Evolutionary conservation across 2,329 filamentous ascomycete species (phyloP).

Genomic region (Neocucurbitaria cava): DNA sequence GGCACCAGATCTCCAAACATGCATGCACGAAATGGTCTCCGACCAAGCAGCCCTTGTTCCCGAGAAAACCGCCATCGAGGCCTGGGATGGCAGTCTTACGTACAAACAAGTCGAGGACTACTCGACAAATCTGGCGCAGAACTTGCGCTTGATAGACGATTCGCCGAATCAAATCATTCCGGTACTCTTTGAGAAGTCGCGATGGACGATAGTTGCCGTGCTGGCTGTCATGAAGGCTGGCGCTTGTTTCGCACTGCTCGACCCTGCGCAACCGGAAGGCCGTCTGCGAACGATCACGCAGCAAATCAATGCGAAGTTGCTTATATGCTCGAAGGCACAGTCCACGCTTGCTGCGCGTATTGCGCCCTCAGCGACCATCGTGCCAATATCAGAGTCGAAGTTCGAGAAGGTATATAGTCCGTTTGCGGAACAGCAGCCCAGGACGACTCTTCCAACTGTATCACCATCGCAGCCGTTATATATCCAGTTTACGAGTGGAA

Average conservation of each 20-base stretch:
- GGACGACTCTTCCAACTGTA: conserved; percentile 32
- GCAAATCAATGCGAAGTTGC: conserved; percentile 35
- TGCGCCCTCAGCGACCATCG: conserved; percentile 37
- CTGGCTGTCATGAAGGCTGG: conserved; percentile 51
- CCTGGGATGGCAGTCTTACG: conserved; percentile 48
- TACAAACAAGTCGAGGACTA: conserved; percentile 46
- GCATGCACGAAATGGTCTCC: conserved; percentile 58
- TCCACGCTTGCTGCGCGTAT: conserved; percentile 36
- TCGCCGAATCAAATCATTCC: conserved; percentile 43
- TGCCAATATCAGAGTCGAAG: conserved; percentile 44
- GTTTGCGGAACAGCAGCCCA: conserved; percentile 35
- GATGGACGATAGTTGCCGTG: conserved; percentile 49
- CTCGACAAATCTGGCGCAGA: conserved; percentile 40
- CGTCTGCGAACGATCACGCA: conserved; percentile 40
- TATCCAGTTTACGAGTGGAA: conserved; percentile 48
- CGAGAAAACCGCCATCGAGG: conserved; percentile 47
- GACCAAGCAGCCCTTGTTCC: conserved; percentile 46
- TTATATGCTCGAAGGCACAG: conserved; percentile 41
- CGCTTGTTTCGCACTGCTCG: conserved; percentile 45
- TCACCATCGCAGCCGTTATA: conserved; percentile 37
- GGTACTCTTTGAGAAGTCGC: conserved; percentile 50
- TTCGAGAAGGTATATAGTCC: conserved; percentile 38
- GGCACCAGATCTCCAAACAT: conserved; percentile 53
- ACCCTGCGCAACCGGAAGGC: conserved; percentile 46
- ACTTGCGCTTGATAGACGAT: conserved; percentile 31